A percentile compares a stretch with the other conserved stretches of the same genome.
Conservation (phyloP, 2,329 filamentous ascomycete species). For the Magnaporthales sp. region DNA sequence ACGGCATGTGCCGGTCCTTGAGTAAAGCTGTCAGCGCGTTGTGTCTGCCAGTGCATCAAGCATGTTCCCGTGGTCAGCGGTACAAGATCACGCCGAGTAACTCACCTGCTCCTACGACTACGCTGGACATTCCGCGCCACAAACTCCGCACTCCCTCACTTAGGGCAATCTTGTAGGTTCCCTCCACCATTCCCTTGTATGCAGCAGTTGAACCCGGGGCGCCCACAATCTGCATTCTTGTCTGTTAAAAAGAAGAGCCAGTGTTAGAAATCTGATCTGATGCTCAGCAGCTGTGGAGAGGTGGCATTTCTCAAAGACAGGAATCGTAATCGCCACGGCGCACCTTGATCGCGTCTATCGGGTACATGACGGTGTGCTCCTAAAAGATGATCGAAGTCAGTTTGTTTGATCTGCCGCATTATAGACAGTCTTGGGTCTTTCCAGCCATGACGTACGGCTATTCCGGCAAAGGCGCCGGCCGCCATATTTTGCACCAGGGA, state of each 20-base stretch:
- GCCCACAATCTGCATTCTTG: conserved; percentile 94
- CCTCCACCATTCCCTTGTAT: conserved; percentile 85
- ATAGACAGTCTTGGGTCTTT: not conserved
- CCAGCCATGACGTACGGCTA: conserved; percentile 57
- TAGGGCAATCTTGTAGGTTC: conserved; percentile 83
- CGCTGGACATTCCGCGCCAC: conserved; percentile 95
- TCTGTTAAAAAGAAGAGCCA: conserved; percentile 43
- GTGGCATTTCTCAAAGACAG: too few relatives aligned
- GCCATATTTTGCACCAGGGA: conserved; percentile 90
- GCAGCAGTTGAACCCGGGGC: conserved; percentile 64
- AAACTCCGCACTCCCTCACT: conserved; percentile 84
- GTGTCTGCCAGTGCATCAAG: conserved; percentile 7
- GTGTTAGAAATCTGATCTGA: conserved; percentile 7
- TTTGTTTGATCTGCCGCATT: not conserved
- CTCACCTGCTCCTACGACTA: conserved; percentile 88
- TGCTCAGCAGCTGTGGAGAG: not conserved
- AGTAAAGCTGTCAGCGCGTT: conserved; percentile 11
- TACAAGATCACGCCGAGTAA: conserved; percentile 6
- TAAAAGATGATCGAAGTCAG: conserved; percentile 24
- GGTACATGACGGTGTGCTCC: conserved; percentile 99
- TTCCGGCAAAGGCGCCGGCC: conserved; percentile 92
- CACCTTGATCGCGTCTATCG: conserved; percentile 96
- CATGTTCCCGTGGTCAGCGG: not conserved
- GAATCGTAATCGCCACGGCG: not conserved
- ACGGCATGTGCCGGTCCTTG: conserved; percentile 91